These are phyloP conservation scores for Sphaerulina vaccinii DNA, from an alignment of 2,329 filamentous ascomycete genomes.

Conservation along the genomic window DNA sequence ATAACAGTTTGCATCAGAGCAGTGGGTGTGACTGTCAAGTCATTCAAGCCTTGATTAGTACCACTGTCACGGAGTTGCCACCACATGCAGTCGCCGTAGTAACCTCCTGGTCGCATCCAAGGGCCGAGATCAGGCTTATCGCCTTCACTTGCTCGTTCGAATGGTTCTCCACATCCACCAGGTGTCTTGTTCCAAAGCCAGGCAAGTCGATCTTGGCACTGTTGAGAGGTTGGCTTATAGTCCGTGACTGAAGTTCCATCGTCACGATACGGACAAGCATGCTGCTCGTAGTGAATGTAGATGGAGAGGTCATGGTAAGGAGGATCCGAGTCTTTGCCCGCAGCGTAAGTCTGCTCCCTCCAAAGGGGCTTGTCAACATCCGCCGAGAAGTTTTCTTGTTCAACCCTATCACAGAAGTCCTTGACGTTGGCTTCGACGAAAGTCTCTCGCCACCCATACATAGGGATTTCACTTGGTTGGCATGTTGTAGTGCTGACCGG, in stretches of 20 bases:
- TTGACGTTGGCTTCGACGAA: background rate
- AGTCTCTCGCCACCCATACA: constrained; percentile 3
- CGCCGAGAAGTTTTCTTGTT: background rate
- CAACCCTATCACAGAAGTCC: background rate
- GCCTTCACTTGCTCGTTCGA: no score
- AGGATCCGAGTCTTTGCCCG: background rate
- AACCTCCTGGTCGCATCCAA: no score
- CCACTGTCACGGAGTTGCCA: background rate
- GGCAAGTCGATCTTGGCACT: constrained; percentile 4
- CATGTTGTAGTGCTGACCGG: background rate
- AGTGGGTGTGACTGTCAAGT: no score
- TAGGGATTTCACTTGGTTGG: background rate
- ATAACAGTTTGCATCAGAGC: no score
- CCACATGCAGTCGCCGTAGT: constrained; percentile 7
- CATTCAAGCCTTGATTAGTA: no score
- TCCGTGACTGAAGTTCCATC: background rate
- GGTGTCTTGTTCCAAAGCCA: background rate
- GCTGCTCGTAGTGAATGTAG: constrained; percentile 11
- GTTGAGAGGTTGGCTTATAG: background rate
- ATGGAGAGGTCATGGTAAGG: background rate
- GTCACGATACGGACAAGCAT: background rate
- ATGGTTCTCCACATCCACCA: no score
- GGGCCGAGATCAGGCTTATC: no score
- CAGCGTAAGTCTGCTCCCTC: background rate
- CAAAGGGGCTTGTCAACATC: background rate